A percentile compares a stretch with the other conserved stretches of the same genome.
Conservation (phyloP, 805 yeast species). For the Candida manassasensis region DNA sequence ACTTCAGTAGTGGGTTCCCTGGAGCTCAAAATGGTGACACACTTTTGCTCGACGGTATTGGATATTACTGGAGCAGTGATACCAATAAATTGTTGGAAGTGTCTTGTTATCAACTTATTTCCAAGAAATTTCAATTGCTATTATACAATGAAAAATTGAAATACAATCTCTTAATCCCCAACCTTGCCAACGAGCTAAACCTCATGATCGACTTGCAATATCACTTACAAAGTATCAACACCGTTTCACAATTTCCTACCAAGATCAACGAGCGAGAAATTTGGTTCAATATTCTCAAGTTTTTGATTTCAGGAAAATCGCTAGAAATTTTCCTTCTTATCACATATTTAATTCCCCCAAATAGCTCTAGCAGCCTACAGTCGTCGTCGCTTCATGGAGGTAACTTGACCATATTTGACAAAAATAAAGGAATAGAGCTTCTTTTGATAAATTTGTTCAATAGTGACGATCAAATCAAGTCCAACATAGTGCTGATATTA, state of each 20-base stretch:
- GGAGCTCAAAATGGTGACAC: conserved; percentile 13
- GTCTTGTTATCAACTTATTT: conserved; percentile 36
- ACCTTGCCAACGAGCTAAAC: conserved; percentile 36
- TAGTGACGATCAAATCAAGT: conserved; percentile 35
- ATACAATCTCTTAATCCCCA: conserved; percentile 32
- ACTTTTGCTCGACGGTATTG: conserved; percentile 37
- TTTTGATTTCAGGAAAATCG: conserved; percentile 37
- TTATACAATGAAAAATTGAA: conserved; percentile 26
- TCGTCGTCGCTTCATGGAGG: conserved; percentile 36
- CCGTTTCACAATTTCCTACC: conserved; percentile 16
- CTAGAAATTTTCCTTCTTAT: conserved; percentile 35
- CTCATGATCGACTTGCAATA: conserved; percentile 40
- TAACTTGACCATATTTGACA: conserved; percentile 36
- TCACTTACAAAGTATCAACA: conserved; percentile 34
- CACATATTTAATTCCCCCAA: conserved; percentile 40
- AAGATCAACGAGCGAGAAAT: conserved; percentile 31
- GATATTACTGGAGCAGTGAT: conserved; percentile 41
- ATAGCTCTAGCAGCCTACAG: conserved; percentile 34
- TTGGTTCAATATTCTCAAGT: conserved; percentile 41
- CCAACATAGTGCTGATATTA: conserved; percentile 36
- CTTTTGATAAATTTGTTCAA: conserved; percentile 38
- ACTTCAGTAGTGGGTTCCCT: conserved; percentile 21
- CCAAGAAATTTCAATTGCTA: conserved; percentile 30
- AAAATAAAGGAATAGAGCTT: conserved; percentile 42
- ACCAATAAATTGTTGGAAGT: conserved; percentile 36